Base-by-base conservation (phyloP, 129 eudicot species). In the Chrysanthemum lavandulifolium region DNA sequence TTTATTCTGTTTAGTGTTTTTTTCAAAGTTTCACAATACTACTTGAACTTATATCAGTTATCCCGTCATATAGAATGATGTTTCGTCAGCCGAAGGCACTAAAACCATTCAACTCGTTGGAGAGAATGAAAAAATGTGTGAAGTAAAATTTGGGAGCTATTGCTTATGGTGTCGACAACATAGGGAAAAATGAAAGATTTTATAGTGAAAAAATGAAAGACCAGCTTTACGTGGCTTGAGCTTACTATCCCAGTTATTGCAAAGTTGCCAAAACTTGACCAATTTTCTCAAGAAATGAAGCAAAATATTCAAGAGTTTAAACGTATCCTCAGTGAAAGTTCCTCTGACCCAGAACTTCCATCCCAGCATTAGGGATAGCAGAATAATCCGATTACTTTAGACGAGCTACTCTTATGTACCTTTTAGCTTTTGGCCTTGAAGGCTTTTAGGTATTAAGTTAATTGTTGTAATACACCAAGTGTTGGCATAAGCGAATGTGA, bases 211-310 rank as follows among this genome's bases (percentile, higher is more conserved):
- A 71, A 83, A 86, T 94, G 97, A 94, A 94, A 68, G 97, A 94
- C 78, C 88, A 84, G 67, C 96, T 94, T 33, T 94, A 86, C 74
- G 99, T 94, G 55, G 99, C 99, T 64, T 90, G 99, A 61, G 99
- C 99, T 70, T 94, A 23, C 25, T 23, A 23, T 23, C 25, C 1
- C 25, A 23, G 25, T 23, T 23, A 23, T 23, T 23, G 25, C 25
- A 23, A 23, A 23, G 25, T 23, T 23, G 25, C 25, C 25, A 23
- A 23, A 23, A 23, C 25, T 0, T 23, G 25, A 23, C 25, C 25
- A 23, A 23, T 23, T 23, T 23, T 23, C 25, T 23, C 25, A 23
- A 23, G 25, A 23, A 23, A 23, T 23, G 25, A 23, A 23, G 25
- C 25, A 23, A 23, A 0, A 23, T 23, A 23, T 23, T 23, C 25